A percentile compares a stretch with the other conserved stretches of the same genome.
Conservation (phyloP, 192 early-diverging fungal genomes). For the Coemansia sp. region DNA sequence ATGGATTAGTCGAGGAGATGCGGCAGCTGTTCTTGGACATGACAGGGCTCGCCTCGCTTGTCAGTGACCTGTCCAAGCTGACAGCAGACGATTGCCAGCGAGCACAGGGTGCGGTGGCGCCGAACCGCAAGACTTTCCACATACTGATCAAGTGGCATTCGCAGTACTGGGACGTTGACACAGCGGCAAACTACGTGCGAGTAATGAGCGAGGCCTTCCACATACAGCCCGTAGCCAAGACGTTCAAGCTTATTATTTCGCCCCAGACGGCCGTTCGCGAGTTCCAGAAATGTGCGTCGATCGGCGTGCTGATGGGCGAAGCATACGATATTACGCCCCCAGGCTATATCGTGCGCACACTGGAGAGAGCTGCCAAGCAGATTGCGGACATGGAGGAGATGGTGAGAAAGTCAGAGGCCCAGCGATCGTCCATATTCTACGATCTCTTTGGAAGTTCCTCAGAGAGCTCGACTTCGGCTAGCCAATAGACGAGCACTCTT, state of each 20-base stretch:
- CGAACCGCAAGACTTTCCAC: conserved; percentile 27
- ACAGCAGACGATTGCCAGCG: background rate
- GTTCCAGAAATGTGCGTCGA: conserved; percentile 9
- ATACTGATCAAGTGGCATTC: conserved; percentile 40
- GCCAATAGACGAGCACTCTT: too few species aligned
- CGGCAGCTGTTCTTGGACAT: conserved; percentile 13
- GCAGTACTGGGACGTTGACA: conserved; percentile 41
- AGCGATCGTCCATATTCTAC: conserved; percentile 7
- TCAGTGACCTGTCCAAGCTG: background rate
- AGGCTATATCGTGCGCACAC: background rate
- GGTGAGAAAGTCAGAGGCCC: conserved; percentile 14
- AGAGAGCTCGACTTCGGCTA: background rate
- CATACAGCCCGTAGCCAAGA: conserved; percentile 9
- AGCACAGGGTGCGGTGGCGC: background rate
- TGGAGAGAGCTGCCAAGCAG: conserved; percentile 17
- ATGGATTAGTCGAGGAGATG: conserved; percentile 49
- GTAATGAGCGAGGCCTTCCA: conserved; percentile 19
- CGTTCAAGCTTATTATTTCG: conserved; percentile 26
- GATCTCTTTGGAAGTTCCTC: background rate
- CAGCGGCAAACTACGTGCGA: conserved; percentile 7
- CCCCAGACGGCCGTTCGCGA: conserved; percentile 12
- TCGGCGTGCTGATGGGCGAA: conserved; percentile 7
- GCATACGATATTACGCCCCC: conserved; percentile 7
- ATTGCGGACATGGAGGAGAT: conserved; percentile 26
- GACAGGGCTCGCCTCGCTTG: conserved; percentile 1